These are phyloP conservation scores for Blakeslea trispora DNA, from an alignment of 371 early-diverging fungal species.

Conservation along the genomic window DNA sequence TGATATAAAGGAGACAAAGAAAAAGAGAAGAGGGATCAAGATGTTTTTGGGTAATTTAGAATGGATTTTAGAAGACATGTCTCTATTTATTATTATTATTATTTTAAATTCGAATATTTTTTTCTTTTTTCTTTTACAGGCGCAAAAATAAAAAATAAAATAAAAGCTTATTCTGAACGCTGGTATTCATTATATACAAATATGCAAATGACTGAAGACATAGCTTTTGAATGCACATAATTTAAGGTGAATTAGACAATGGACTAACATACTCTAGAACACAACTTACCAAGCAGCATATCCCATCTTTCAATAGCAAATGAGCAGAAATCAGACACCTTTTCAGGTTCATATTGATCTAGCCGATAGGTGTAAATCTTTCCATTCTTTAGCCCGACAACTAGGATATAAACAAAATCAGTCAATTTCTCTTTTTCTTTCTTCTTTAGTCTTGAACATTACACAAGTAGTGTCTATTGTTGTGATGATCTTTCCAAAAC, in stretches of 20 bases:
- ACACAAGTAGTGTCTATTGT: constrained; percentile 15
- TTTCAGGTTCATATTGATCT: constrained; percentile 27
- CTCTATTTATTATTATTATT: too few species aligned
- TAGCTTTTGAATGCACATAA: too few species aligned
- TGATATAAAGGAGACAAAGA: too few species aligned
- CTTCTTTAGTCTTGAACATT: too few species aligned
- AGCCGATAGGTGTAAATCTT: constrained; percentile 28
- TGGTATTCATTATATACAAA: constrained; percentile 40
- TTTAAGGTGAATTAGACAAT: too few species aligned
- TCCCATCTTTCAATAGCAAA: constrained; percentile 37
- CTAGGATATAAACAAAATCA: constrained; percentile 11
- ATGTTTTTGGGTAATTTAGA: too few species aligned
- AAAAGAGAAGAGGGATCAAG: too few species aligned
- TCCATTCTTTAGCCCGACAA: constrained; percentile 31
- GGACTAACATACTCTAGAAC: not conserved
- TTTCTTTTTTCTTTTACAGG: too few species aligned
- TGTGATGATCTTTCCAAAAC: constrained; percentile 18
- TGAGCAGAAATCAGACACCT: constrained; percentile 24
- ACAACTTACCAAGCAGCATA: constrained; percentile 36
- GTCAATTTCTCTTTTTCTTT: not conserved
- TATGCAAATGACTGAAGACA: constrained; percentile 28
- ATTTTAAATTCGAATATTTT: too few species aligned
- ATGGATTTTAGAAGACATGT: too few species aligned
- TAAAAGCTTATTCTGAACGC: not conserved
- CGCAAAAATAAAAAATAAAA: not conserved